Evolutionary conservation across 345 rosid genomes (phyloP).

Genomic region (Citrus cavaleriei): DNA sequence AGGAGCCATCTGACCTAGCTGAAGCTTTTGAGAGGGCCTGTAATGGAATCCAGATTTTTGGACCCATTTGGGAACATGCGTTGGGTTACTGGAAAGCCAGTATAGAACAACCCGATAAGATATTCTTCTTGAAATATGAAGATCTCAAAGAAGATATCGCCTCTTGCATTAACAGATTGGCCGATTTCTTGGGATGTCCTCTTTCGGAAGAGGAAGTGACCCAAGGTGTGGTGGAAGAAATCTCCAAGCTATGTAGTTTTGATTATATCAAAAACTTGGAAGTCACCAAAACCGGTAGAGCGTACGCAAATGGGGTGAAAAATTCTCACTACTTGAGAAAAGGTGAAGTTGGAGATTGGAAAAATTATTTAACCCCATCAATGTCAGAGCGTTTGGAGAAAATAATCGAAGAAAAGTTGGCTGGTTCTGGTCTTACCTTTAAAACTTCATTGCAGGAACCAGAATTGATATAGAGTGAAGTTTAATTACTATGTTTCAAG

Average conservation of each 20-base stretch:
- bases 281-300: conserved; percentile 20
- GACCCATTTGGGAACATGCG: conserved; percentile 28
- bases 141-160: no score
- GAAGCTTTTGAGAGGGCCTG: conserved; percentile 30
- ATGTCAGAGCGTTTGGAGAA: conserved; percentile 31
- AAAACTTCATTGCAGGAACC: neutral
- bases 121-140: no score
- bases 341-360: conserved; percentile 30
- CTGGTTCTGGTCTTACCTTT: conserved; percentile 15
- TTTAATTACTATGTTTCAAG: neutral
- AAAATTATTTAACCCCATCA: conserved; percentile 12
- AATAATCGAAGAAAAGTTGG: conserved; percentile 25
- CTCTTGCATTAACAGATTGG: conserved; percentile 22
- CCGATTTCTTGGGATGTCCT: conserved; percentile 31
- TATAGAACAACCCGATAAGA: no score
- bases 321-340: conserved; percentile 31
- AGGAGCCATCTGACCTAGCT: neutral
- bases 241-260: conserved; percentile 32
- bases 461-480: neutral
- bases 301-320: conserved; percentile 14
- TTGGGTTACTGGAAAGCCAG: no score
- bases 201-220: conserved; percentile 23
- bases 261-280: conserved; percentile 20
- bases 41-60: conserved; percentile 5
- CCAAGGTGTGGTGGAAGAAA: conserved; percentile 15